Evolutionary conservation across 1,139 yeast genomes (phyloP).

Genomic region (Eremothecium cymbalariae): DNA sequence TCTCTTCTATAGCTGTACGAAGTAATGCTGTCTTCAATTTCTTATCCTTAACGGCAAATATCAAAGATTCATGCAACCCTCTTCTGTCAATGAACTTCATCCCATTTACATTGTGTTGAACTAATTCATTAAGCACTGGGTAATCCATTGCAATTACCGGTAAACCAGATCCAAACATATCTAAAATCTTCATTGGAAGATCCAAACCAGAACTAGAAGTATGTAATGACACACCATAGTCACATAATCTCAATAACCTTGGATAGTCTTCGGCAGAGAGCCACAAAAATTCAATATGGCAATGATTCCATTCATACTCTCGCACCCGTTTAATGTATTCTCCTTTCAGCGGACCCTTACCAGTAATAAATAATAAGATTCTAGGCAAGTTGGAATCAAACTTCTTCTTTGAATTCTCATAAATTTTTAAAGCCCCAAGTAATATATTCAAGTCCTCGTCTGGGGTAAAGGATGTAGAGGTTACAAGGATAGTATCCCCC

Average conservation of each 20-base stretch:
- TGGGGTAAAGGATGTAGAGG: slow-evolving; percentile 91
- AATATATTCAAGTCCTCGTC: slow-evolving; percentile 81
- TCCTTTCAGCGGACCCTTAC: slow-evolving; percentile 78
- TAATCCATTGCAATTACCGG: slow-evolving; percentile 79
- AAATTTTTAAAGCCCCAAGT: slow-evolving; percentile 55
- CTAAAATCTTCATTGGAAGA: slow-evolving; percentile 94
- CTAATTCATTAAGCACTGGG: slow-evolving; percentile 62
- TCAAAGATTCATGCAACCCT: slow-evolving; percentile 46
- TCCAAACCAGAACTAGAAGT: slow-evolving; percentile 89
- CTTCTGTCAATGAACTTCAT: slow-evolving; percentile 36
- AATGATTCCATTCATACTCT: slow-evolving; percentile 38
- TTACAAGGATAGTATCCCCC: slow-evolving; percentile 56
- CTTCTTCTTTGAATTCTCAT: slow-evolving; percentile 38
- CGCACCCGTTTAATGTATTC: slow-evolving; percentile 43
- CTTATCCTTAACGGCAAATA: slow-evolving; percentile 39
- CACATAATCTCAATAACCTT: slow-evolving; percentile 62
- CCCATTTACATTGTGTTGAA: slow-evolving; percentile 42
- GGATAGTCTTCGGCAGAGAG: slow-evolving; percentile 76
- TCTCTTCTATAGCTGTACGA: slow-evolving; percentile 63
- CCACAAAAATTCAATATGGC: slow-evolving; percentile 66
- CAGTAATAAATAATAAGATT: slow-evolving; percentile 69
- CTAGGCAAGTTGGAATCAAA: slow-evolving; percentile 36
- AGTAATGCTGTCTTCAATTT: slow-evolving; percentile 37
- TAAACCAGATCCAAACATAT: slow-evolving; percentile 91
- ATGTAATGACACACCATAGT: slow-evolving; percentile 83